phyloP scores from a whole-genome alignment of 2,329 filamentous ascomycete species.

The Acrodontium crateriforme region DNA sequence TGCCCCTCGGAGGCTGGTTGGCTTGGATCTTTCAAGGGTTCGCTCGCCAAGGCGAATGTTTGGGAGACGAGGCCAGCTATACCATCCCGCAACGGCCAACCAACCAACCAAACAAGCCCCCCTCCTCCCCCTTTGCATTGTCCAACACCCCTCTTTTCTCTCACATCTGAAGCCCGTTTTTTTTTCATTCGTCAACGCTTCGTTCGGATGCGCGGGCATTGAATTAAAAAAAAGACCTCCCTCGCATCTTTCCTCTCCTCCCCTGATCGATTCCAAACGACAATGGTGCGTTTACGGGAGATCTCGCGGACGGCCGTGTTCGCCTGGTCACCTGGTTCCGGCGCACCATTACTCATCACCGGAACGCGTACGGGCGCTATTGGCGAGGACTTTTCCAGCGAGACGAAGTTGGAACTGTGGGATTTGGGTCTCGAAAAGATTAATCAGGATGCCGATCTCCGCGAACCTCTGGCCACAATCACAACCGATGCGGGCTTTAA shows the following conservation, averaged over 20 bases:
- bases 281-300: constrained; percentile 92
- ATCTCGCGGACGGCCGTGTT: constrained; percentile 95
- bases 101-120: too few relatives aligned
- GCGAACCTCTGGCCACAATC: constrained; percentile 63
- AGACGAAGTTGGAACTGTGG: constrained; percentile 94
- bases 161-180: too few relatives aligned
- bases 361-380: constrained; percentile 91
- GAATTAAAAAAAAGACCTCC: too few relatives aligned
- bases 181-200: too few relatives aligned
- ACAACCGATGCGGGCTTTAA: constrained; percentile 90
- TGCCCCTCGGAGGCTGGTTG: too few relatives aligned
- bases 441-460: constrained; percentile 65
- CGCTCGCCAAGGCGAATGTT: too few relatives aligned
- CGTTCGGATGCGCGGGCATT: too few relatives aligned
- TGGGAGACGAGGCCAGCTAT: too few relatives aligned
- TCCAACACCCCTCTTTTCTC: constrained; percentile 2
- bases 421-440: constrained; percentile 71
- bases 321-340: constrained; percentile 78
- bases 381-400: constrained; percentile 92
- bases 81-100: too few relatives aligned
- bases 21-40: too few relatives aligned
- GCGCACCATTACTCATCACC: constrained; percentile 72
- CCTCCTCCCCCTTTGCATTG: constrained; percentile 2
- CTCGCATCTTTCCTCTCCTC: too few relatives aligned
- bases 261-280: too few relatives aligned